Percentiles rank a stretch among this genome's conserved stretches.
Conservation (phyloP, 495 filamentous ascomycete species). For the Tuber indicum region DNA sequence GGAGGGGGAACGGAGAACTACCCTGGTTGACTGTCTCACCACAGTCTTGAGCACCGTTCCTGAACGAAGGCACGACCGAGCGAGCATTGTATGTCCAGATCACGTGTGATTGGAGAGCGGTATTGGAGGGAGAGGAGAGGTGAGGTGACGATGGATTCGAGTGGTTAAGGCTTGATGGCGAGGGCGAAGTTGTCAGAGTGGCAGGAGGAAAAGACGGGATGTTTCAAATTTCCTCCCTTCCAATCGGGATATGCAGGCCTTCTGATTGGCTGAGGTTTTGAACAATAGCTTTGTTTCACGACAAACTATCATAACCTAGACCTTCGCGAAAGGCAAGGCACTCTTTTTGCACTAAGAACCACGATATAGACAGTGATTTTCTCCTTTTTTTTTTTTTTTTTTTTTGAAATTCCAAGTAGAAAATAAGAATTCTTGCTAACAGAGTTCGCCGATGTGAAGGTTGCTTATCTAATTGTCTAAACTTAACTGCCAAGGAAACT, state of each 20-base stretch:
- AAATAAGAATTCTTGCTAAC: not conserved
- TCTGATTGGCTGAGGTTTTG: conserved; percentile 24
- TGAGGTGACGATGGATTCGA: conserved; percentile 6
- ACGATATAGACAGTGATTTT: not conserved
- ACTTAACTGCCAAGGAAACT: not conserved
- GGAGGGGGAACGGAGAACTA: conserved; percentile 16
- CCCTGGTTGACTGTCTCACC: conserved; percentile 41
- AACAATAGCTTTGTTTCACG: conserved; percentile 26
- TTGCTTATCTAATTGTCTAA: not conserved
- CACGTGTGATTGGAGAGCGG: conserved; percentile 1
- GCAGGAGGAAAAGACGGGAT: conserved; percentile 13
- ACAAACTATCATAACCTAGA: not conserved
- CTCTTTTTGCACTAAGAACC: not conserved
- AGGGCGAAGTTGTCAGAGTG: conserved; percentile 12
- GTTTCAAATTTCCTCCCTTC: conserved; percentile 24
- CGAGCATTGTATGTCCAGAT: conserved; percentile 61
- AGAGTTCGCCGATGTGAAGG: not conserved
- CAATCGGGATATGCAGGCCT: conserved; percentile 22
- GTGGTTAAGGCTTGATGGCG: conserved; percentile 13
- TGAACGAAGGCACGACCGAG: conserved; percentile 73
- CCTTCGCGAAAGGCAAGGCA: not conserved
- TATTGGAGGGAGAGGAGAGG: conserved; percentile 2
- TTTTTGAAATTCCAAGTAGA: not conserved
- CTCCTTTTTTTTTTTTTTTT: not conserved
- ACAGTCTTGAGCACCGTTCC: conserved; percentile 69